A percentile compares a stretch with the other conserved stretches of the same genome.
Conservation (phyloP, 257 asterid genomes). For the Cynanchum wilfordii region DNA sequence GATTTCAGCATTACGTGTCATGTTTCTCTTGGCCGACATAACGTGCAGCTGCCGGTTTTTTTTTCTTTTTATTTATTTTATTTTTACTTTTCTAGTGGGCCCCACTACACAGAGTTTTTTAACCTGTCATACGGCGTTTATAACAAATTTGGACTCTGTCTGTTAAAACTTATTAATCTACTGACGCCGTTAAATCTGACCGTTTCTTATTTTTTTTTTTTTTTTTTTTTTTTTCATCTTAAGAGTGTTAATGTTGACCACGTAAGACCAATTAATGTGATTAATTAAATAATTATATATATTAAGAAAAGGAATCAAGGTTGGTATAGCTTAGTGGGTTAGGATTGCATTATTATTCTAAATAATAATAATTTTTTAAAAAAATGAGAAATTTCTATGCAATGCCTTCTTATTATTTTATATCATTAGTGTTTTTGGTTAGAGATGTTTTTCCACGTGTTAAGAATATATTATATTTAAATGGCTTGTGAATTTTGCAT, state of each 20-base stretch:
- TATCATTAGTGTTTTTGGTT: background rate
- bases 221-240: background rate
- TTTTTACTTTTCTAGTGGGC: background rate
- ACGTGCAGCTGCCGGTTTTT: slow-evolving; percentile 10
- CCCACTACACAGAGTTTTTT: background rate
- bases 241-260: background rate
- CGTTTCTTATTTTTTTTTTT: background rate
- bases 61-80: no score
- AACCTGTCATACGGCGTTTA: background rate
- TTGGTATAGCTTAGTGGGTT: slow-evolving; percentile 4
- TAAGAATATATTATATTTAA: background rate
- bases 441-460: background rate
- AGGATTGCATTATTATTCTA: background rate
- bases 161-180: background rate
- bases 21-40: background rate
- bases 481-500: no score
- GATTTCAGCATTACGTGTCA: background rate
- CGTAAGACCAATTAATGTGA: background rate
- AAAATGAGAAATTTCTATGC: slow-evolving; percentile 1
- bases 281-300: background rate
- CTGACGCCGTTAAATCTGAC: slow-evolving; percentile 3
- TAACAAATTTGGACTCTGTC: background rate
- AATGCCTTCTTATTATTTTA: no score
- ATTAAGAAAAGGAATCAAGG: slow-evolving; percentile 1
- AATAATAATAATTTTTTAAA: background rate